Evolutionary conservation across 176 grass and related monocot genomes (phyloP).

Genomic region (Themeda triandra): DNA sequence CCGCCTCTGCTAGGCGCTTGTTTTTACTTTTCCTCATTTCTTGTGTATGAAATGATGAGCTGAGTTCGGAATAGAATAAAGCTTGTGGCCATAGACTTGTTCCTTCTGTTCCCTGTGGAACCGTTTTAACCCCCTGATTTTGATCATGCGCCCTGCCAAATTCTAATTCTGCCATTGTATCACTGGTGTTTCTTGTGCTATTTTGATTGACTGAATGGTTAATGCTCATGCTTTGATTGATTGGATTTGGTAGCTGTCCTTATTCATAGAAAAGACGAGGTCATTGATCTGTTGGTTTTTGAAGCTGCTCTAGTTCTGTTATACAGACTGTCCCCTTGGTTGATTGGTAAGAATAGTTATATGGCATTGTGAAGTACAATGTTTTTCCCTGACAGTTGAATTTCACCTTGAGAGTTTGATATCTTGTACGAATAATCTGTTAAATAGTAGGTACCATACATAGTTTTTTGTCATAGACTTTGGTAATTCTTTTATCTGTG

Average conservation of each 20-base stretch:
- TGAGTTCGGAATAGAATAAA: conserved; percentile 52
- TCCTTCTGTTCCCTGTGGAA: background rate
- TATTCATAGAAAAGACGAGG: background rate
- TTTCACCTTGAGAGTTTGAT: background rate
- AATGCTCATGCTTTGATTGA: background rate
- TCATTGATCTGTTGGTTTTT: background rate
- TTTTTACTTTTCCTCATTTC: background rate
- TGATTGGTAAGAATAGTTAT: background rate
- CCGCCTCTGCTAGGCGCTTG: background rate
- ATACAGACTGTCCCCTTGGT: background rate
- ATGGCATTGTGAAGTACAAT: background rate
- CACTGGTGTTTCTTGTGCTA: background rate
- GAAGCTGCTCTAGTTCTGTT: background rate
- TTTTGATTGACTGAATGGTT: background rate
- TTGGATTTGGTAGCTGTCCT: background rate
- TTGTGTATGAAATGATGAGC: conserved; percentile 43
- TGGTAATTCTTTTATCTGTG: background rate
- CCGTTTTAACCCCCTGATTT: background rate
- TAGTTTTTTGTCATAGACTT: background rate
- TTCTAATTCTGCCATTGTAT: background rate
- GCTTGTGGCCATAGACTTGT: conserved; percentile 22
- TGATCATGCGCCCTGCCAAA: background rate
- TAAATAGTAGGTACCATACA: background rate
- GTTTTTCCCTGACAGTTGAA: background rate
- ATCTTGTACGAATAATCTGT: background rate